phyloP scores from a whole-genome alignment of 306 rosid species.

The Cicer arietinum region DNA sequence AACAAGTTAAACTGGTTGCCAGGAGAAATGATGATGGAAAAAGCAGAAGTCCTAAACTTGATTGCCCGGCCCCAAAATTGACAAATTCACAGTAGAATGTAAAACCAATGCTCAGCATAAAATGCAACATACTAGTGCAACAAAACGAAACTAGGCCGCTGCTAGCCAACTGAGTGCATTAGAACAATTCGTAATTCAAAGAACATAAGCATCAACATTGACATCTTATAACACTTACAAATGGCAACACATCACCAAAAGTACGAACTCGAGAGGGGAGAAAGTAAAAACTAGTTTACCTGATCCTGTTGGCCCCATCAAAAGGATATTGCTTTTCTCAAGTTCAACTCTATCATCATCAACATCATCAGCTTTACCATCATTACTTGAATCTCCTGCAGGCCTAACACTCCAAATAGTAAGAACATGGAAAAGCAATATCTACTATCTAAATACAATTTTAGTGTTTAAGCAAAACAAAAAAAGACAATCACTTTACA shows the following conservation, averaged over 20 bases:
- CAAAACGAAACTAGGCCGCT: background rate
- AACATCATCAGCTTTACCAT: conserved; percentile 47
- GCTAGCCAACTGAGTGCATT: conserved; percentile 6
- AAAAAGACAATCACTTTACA: conserved; percentile 1
- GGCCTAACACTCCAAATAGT: conserved; percentile 73
- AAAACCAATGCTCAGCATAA: conserved; percentile 14
- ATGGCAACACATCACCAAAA: background rate
- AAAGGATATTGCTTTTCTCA: conserved; percentile 95
- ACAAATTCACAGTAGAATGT: background rate
- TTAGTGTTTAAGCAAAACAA: background rate
- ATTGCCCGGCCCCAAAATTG: background rate
- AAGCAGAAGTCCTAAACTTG: conserved; percentile 29
- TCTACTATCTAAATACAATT: conserved; percentile 17
- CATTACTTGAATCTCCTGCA: conserved; percentile 67
- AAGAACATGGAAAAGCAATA: conserved; percentile 51
- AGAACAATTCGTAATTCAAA: conserved; percentile 5
- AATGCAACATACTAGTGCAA: conserved; percentile 11
- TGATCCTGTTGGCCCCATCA: conserved; percentile 99
- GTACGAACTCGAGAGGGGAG: background rate
- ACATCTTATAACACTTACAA: conserved; percentile 25
- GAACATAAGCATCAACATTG: conserved; percentile 11
- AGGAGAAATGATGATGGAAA: conserved; percentile 18
- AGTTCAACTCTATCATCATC: conserved; percentile 90
- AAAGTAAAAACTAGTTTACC: conserved; percentile 61
- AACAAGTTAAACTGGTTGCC: conserved; percentile 66